phyloP scores from a whole-genome alignment of 768 basidiomycete genomes.

The Amanita rimosa region DNA sequence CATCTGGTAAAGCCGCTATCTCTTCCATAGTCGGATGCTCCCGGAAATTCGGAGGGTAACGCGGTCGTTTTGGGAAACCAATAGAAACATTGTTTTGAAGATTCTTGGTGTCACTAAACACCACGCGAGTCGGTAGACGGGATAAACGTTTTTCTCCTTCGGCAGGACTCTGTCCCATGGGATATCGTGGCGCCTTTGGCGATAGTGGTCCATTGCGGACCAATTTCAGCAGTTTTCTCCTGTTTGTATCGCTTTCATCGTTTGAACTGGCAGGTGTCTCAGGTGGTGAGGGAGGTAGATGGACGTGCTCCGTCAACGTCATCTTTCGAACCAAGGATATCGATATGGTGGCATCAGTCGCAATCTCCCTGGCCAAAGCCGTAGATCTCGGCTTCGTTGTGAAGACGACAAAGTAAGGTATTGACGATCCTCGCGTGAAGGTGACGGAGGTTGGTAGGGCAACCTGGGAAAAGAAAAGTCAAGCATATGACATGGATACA shows the following conservation, averaged over 20 bases:
- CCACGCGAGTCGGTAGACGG: constrained; percentile 24
- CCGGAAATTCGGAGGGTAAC: constrained; percentile 25
- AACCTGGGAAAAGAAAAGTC: constrained; percentile 26
- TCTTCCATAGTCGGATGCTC: constrained; percentile 35
- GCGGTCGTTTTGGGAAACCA: constrained; percentile 64
- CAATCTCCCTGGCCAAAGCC: constrained; percentile 49
- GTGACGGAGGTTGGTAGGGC: constrained; percentile 51
- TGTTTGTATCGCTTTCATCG: constrained; percentile 29
- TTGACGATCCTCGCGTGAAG: constrained; percentile 49
- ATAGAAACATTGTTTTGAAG: constrained; percentile 42
- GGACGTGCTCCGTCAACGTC: constrained; percentile 32
- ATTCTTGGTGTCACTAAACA: constrained; percentile 31
- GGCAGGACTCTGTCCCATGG: background rate
- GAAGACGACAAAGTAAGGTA: constrained; percentile 68
- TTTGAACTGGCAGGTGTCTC: constrained; percentile 32
- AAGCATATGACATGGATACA: constrained; percentile 2
- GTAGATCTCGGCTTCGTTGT: constrained; percentile 49
- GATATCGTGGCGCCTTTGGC: background rate
- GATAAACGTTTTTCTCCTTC: constrained; percentile 30
- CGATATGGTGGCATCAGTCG: constrained; percentile 60
- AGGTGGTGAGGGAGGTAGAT: constrained; percentile 34
- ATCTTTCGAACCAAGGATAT: constrained; percentile 55
- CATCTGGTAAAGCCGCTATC: constrained; percentile 48
- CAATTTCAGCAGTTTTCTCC: constrained; percentile 21
- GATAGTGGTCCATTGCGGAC: constrained; percentile 10